A percentile compares a stretch with the other conserved stretches of the same genome.
Evolutionary conservation across 371 early-diverging fungal genomes (phyloP).

Genomic region (Nematocida sp.): DNA sequence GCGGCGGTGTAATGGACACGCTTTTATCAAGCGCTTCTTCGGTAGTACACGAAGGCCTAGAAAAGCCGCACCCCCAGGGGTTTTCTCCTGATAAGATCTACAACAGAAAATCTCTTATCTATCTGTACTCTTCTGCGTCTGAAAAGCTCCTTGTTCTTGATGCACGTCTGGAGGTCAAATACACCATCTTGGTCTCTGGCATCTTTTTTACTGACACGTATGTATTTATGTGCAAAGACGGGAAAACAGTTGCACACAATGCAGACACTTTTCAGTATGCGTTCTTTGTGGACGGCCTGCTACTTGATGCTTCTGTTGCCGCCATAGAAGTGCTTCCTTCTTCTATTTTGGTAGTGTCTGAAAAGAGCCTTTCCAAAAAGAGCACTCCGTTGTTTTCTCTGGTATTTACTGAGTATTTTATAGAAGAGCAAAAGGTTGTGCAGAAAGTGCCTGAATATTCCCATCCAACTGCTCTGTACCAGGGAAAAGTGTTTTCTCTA

Average conservation of each 20-base stretch:
- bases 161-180: conserved; percentile 10
- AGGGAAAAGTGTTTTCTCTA: background rate
- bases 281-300: background rate
- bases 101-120: conserved; percentile 10
- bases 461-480: background rate
- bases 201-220: conserved; percentile 21
- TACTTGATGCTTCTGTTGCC: background rate
- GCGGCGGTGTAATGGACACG: background rate
- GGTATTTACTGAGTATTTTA: conserved; percentile 9
- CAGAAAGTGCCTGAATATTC: background rate
- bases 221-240: conserved; percentile 29
- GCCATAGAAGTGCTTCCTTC: background rate
- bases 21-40: background rate
- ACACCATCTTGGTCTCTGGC: background rate
- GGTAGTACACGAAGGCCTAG: conserved; percentile 17
- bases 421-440: background rate
- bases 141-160: conserved; percentile 12
- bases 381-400: conserved; percentile 36
- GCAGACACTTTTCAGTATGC: conserved; percentile 20
- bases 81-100: conserved; percentile 4
- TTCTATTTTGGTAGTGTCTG: background rate
- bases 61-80: conserved; percentile 10
- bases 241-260: conserved; percentile 14
- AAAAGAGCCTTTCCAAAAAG: background rate
- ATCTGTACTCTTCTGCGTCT: background rate